phyloP scores from a whole-genome alignment of 2,329 filamentous ascomycete genomes.

The Simplicillium aogashimaense region DNA sequence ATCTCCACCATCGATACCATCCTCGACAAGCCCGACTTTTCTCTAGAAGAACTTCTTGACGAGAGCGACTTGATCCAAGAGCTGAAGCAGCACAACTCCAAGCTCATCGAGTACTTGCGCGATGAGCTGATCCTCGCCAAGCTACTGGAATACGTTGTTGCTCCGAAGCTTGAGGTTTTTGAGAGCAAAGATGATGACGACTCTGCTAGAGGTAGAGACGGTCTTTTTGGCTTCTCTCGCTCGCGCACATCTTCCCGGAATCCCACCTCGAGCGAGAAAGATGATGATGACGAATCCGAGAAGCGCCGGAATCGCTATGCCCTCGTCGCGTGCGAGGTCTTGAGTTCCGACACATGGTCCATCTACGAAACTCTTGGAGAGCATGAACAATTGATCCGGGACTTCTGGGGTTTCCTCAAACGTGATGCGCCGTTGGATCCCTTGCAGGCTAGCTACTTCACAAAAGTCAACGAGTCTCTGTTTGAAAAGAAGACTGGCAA shows the following conservation, averaged over 20 bases:
- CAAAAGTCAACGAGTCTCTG: slow-evolving; percentile 95
- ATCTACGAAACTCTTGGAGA: slow-evolving; percentile 89
- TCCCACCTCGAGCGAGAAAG: slow-evolving; percentile 34
- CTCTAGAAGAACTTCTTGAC: slow-evolving; percentile 89
- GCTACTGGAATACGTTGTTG: slow-evolving; percentile 84
- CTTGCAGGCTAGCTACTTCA: slow-evolving; percentile 94
- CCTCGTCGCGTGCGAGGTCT: slow-evolving; percentile 83
- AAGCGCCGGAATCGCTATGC: slow-evolving; percentile 90
- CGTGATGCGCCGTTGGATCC: slow-evolving; percentile 80
- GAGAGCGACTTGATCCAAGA: slow-evolving; percentile 95
- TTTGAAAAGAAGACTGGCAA: slow-evolving; percentile 97
- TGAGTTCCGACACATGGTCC: slow-evolving; percentile 94
- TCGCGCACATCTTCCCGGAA: slow-evolving; percentile 43
- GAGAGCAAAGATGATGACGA: slow-evolving; percentile 42
- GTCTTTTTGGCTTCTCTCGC: slow-evolving; percentile 37
- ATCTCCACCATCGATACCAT: slow-evolving; percentile 94
- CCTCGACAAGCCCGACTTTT: slow-evolving; percentile 93
- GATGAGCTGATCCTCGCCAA: slow-evolving; percentile 77
- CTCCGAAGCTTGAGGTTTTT: slow-evolving; percentile 56
- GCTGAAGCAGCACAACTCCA: slow-evolving; percentile 95
- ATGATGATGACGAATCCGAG: slow-evolving; percentile 67
- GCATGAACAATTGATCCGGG: slow-evolving; percentile 64
- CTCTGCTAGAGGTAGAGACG: slow-evolving; percentile 35
- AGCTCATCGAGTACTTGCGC: slow-evolving; percentile 91
- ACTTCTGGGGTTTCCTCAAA: slow-evolving; percentile 88